phyloP scores from a whole-genome alignment of 2,329 filamentous ascomycete species.

The Knoxdaviesia proteae region DNA sequence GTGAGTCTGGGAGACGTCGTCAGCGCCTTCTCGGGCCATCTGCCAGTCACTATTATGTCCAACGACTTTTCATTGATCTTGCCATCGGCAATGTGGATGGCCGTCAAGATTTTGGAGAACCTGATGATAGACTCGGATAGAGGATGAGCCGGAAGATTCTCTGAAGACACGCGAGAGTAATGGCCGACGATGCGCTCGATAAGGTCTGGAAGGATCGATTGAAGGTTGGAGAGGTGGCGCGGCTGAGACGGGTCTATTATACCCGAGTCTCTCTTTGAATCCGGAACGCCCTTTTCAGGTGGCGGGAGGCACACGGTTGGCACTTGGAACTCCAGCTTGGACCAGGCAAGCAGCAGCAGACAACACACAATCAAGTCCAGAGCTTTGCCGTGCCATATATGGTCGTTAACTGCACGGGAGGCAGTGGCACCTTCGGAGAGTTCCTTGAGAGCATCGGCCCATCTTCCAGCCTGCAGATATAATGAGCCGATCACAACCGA shows the following conservation, averaged over 20 bases:
- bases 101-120: constrained; percentile 47
- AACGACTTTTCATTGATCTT: constrained; percentile 38
- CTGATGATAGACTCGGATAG: constrained; percentile 55
- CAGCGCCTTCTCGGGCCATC: constrained; percentile 25
- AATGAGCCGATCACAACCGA: constrained; percentile 65
- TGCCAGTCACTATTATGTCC: constrained; percentile 44
- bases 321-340: constrained; percentile 65
- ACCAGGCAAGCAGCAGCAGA: constrained; percentile 68
- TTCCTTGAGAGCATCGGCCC: constrained; percentile 72
- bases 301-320: constrained; percentile 31
- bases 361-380: constrained; percentile 72
- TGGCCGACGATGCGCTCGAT: constrained; percentile 54
- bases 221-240: constrained; percentile 31
- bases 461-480: constrained; percentile 74
- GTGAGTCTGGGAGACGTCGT: constrained; percentile 33
- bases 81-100: constrained; percentile 45
- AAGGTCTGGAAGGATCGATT: constrained; percentile 47
- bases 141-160: constrained; percentile 50
- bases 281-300: constrained; percentile 25
- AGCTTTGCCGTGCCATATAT: constrained; percentile 94
- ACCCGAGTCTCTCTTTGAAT: constrained; percentile 10
- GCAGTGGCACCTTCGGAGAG: constrained; percentile 60
- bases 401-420: constrained; percentile 64
- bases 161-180: constrained; percentile 49
- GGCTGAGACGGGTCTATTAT: constrained; percentile 22